phyloP scores from a whole-genome alignment of 371 early-diverging fungal genomes.

The Coemansia sp. region DNA sequence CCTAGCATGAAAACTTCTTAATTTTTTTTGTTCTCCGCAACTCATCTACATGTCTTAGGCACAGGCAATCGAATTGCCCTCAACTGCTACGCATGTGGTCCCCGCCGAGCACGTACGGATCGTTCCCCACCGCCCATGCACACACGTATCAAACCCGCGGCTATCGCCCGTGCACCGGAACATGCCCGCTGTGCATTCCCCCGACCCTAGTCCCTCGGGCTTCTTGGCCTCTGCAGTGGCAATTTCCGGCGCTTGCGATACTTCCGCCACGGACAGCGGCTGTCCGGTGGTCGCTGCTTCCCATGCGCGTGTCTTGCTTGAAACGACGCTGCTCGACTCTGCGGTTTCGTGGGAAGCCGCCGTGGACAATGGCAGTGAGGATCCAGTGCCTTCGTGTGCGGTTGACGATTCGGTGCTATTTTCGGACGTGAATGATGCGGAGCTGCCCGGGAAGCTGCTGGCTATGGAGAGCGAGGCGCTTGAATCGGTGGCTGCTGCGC shows the following conservation, averaged over 20 bases:
- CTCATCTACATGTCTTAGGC: neutral
- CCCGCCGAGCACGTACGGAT: constrained; percentile 13
- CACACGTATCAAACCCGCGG: constrained; percentile 11
- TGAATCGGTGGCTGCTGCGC: no score
- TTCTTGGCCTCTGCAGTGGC: no score
- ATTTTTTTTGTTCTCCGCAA: no score
- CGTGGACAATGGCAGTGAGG: no score
- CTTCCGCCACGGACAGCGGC: neutral
- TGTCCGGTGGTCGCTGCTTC: neutral
- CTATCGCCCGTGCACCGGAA: constrained; percentile 5
- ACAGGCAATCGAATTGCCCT: constrained; percentile 7
- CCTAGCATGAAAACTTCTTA: no score
- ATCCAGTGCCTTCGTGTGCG: no score
- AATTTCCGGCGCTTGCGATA: neutral
- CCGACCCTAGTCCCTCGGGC: neutral
- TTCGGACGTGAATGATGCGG: neutral
- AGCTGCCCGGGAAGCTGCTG: neutral
- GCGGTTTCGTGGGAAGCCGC: neutral
- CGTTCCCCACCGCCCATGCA: constrained; percentile 17
- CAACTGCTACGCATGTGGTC: constrained; percentile 4
- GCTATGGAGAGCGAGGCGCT: no score
- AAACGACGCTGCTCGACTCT: neutral
- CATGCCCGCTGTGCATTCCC: constrained; percentile 3
- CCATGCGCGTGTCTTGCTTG: no score
- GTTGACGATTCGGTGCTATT: no score